phyloP scores from a whole-genome alignment of 1,284 basidiomycete species.

The Fistulinella cinereoalba region DNA sequence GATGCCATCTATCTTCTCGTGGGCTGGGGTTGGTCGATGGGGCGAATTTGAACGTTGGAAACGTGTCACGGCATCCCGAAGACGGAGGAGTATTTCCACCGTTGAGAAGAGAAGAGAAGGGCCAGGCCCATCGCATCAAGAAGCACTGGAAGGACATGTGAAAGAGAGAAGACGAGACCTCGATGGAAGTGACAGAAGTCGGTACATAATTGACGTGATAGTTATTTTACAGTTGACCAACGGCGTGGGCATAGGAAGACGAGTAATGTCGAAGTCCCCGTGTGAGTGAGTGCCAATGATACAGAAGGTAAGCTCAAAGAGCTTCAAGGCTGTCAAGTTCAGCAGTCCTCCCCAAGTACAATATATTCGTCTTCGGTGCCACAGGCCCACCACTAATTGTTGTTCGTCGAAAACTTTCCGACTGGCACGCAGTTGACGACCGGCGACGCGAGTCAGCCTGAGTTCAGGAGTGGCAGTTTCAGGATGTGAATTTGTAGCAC shows the following conservation, averaged over 20 bases:
- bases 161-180: slow-evolving; percentile 3
- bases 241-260: slow-evolving; percentile 1
- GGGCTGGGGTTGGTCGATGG: too few relatives aligned
- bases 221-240: slow-evolving; percentile 1
- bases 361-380: too few relatives aligned
- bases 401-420: too few relatives aligned
- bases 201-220: slow-evolving; percentile 27
- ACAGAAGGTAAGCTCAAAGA: too few relatives aligned
- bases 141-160: slow-evolving; percentile 12
- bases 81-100: background rate
- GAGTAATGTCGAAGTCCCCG: slow-evolving; percentile 7
- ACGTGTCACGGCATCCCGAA: background rate
- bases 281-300: slow-evolving; percentile 20
- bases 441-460: too few relatives aligned
- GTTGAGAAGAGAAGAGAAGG: background rate
- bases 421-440: too few relatives aligned
- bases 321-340: too few relatives aligned
- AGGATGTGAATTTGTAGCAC: too few relatives aligned
- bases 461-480: too few relatives aligned
- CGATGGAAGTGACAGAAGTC: slow-evolving; percentile 16
- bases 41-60: too few relatives aligned
- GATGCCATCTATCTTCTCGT: slow-evolving; percentile 18
- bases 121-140: slow-evolving; percentile 15
- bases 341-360: too few relatives aligned
- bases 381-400: too few relatives aligned